Conservation (phyloP, 768 basidiomycete genomes). For the Lentinula sp. region DNA sequence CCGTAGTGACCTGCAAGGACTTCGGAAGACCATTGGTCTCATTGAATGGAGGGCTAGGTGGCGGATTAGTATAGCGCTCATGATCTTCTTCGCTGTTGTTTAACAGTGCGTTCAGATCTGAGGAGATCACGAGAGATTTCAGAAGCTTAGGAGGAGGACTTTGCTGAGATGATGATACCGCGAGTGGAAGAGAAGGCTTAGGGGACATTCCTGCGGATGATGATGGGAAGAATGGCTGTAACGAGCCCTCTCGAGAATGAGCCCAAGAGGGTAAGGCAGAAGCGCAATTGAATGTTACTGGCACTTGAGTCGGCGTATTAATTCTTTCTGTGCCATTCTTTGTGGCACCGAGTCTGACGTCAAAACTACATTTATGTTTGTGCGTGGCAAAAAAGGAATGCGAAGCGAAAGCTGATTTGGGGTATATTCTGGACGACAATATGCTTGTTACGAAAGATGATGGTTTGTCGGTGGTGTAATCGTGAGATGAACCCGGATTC, state of each 20-base stretch:
- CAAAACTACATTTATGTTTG: neutral
- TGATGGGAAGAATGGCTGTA: neutral
- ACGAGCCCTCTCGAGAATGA: neutral
- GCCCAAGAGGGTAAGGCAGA: neutral
- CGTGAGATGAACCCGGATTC: neutral
- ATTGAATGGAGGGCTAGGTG: neutral
- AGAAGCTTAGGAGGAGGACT: neutral
- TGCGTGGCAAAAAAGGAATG: neutral
- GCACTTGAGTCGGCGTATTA: neutral
- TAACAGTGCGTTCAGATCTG: slow-evolving; percentile 53
- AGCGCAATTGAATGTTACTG: neutral
- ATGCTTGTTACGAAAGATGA: neutral
- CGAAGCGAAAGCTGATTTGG: neutral
- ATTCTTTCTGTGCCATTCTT: neutral
- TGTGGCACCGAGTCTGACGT: neutral
- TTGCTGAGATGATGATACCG: neutral
- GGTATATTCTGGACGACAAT: neutral
- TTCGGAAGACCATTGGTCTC: neutral
- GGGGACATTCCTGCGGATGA: neutral
- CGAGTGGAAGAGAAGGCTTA: neutral
- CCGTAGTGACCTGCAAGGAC: neutral
- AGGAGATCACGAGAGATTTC: slow-evolving; percentile 41
- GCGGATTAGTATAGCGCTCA: neutral
- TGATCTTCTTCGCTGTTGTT: slow-evolving; percentile 30
- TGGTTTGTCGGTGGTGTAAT: neutral